Percentiles rank a stretch among this genome's conserved stretches.
phyloP scores from a whole-genome alignment of 345 rosid species.

The Acer negundo region DNA sequence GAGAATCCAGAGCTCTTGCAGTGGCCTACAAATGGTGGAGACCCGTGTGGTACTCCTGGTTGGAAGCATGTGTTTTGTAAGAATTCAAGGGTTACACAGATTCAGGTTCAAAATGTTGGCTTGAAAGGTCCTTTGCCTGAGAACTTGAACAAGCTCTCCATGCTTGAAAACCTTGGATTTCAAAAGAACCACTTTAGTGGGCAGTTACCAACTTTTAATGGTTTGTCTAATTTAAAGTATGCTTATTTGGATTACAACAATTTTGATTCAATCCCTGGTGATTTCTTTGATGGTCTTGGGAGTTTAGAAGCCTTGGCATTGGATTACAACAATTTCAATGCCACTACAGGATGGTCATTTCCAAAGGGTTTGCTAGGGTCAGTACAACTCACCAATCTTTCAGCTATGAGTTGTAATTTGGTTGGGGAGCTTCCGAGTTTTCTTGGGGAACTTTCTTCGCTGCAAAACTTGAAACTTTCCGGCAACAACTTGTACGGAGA shows the following conservation, averaged over 20 bases:
- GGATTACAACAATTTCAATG: conserved; percentile 60
- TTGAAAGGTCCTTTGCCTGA: conserved; percentile 68
- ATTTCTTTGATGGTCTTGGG: conserved; percentile 55
- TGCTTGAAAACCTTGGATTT: conserved; percentile 56
- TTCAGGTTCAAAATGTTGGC: conserved; percentile 59
- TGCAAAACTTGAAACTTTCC: conserved; percentile 54
- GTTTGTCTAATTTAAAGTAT: conserved; percentile 46
- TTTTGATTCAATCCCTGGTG: conserved; percentile 63
- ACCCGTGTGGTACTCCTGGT: conserved; percentile 60
- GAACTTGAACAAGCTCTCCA: conserved; percentile 54
- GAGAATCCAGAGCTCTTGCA: conserved; percentile 62
- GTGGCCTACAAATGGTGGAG: conserved; percentile 64
- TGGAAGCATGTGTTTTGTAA: conserved; percentile 63
- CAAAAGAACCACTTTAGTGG: conserved; percentile 69
- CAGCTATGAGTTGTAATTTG: conserved; percentile 64
- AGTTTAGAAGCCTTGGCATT: conserved; percentile 57
- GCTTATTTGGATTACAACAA: conserved; percentile 60
- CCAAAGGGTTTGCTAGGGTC: conserved; percentile 50
- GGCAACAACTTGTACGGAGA: conserved; percentile 53
- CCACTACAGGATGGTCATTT: conserved; percentile 62
- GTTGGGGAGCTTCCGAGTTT: conserved; percentile 67
- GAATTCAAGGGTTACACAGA: conserved; percentile 54
- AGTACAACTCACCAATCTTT: conserved; percentile 54
- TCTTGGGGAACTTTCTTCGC: conserved; percentile 54
- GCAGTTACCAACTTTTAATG: conserved; percentile 55